A percentile compares a stretch with the other conserved stretches of the same genome.
These are phyloP conservation scores for Xylariaceae sp. DNA, from an alignment of 2,329 filamentous ascomycete species.

Conservation along the genomic window DNA sequence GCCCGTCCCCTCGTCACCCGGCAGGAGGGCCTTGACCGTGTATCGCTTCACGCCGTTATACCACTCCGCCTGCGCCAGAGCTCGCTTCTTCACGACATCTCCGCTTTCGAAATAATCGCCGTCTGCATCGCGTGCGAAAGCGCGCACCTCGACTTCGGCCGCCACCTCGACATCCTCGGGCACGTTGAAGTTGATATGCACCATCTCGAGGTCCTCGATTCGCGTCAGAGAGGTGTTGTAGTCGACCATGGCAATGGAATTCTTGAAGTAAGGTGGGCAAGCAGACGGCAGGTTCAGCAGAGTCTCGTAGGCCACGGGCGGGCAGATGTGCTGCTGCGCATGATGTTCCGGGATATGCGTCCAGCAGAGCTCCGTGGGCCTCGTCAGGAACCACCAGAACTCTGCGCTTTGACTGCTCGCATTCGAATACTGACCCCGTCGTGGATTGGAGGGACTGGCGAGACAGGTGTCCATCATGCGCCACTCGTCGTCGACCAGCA, in stretches of 20 bases:
- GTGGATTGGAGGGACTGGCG: slow-evolving; percentile 84
- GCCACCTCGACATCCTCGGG: slow-evolving; percentile 86
- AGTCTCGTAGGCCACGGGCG: slow-evolving; percentile 78
- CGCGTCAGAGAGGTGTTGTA: slow-evolving; percentile 85
- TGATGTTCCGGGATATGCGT: slow-evolving; percentile 88
- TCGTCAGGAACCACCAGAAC: slow-evolving; percentile 86
- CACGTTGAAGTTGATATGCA: slow-evolving; percentile 82
- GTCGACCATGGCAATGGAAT: slow-evolving; percentile 71
- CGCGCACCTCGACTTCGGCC: slow-evolving; percentile 83
- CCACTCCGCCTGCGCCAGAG: slow-evolving; percentile 90
- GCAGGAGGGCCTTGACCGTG: slow-evolving; percentile 85
- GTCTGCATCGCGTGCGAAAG: slow-evolving; percentile 74
- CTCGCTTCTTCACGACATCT: slow-evolving; percentile 77
- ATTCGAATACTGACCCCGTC: slow-evolving; percentile 70
- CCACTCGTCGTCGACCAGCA: slow-evolving; percentile 92
- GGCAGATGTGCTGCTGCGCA: slow-evolving; percentile 87
- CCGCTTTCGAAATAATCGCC: slow-evolving; percentile 93
- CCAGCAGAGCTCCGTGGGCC: slow-evolving; percentile 87
- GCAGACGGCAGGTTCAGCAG: slow-evolving; percentile 81
- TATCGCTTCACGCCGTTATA: slow-evolving; percentile 80
- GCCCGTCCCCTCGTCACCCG: slow-evolving; percentile 85
- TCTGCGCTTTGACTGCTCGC: slow-evolving; percentile 67
- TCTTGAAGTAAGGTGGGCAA: slow-evolving; percentile 82
- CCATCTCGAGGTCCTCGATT: slow-evolving; percentile 88
- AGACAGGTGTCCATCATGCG: slow-evolving; percentile 92